phyloP scores from a whole-genome alignment of 2,329 filamentous ascomycete species.

The Tricladium varicosporioides region DNA sequence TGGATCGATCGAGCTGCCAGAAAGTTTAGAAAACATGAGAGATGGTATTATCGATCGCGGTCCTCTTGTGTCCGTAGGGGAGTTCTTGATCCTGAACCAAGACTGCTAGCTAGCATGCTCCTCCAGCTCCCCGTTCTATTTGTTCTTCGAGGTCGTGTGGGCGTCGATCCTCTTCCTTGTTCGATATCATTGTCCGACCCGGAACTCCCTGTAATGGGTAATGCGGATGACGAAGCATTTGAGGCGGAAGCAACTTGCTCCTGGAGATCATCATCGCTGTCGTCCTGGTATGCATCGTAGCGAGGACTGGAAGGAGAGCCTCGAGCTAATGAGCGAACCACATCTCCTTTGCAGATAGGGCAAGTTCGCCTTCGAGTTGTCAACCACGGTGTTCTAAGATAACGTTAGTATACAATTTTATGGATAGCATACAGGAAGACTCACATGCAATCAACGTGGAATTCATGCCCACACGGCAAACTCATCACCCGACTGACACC shows the following conservation, averaged over 20 bases:
- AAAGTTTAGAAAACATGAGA: slow-evolving; percentile 1
- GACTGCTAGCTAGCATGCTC: slow-evolving; percentile 23
- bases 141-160: slow-evolving; percentile 16
- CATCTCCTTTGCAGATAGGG: slow-evolving; percentile 97
- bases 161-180: slow-evolving; percentile 22
- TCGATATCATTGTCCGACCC: slow-evolving; percentile 25
- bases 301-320: slow-evolving; percentile 31
- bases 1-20: too few relatives aligned
- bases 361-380: slow-evolving; percentile 95
- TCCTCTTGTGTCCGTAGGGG: slow-evolving; percentile 26
- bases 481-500: slow-evolving; percentile 96
- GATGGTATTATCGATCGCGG: slow-evolving; percentile 24
- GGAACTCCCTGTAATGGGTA: slow-evolving; percentile 21
- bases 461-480: slow-evolving; percentile 94
- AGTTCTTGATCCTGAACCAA: slow-evolving; percentile 24
- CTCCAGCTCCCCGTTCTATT: slow-evolving; percentile 24
- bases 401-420: slow-evolving; percentile 9
- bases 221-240: slow-evolving; percentile 45
- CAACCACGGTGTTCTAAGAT: slow-evolving; percentile 83
- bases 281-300: slow-evolving; percentile 38
- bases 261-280: slow-evolving; percentile 44
- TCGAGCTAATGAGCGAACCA: slow-evolving; percentile 68
- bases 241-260: slow-evolving; percentile 42
- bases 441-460: slow-evolving; percentile 98
- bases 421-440: slow-evolving; percentile 40